A percentile compares a stretch with the other conserved stretches of the same genome.
Conservation (phyloP, 2,329 filamentous ascomycete genomes). For the Cadophora sp. region DNA sequence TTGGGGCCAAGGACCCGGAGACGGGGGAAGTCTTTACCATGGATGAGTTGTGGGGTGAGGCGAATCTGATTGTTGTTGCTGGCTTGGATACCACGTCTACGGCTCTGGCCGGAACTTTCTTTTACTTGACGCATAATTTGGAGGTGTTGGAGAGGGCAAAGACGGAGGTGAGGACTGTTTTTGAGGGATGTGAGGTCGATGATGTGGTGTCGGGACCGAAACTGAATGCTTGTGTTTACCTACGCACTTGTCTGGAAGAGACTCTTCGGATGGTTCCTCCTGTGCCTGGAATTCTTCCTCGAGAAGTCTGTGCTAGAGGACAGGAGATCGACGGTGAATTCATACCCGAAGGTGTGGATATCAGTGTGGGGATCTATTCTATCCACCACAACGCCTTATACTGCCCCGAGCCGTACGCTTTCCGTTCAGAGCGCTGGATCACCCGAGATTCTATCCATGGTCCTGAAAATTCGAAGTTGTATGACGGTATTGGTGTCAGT, state of each 20-base stretch:
- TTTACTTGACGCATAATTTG: constrained; percentile 24
- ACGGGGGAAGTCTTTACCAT: constrained; percentile 56
- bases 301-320: constrained; percentile 30
- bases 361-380: constrained; percentile 52
- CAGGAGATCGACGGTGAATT: constrained; percentile 36
- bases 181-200: constrained; percentile 10
- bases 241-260: constrained; percentile 50
- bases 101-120: constrained; percentile 19
- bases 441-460: neutral
- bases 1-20: constrained; percentile 74
- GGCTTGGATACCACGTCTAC: constrained; percentile 49
- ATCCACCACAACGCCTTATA: constrained; percentile 53
- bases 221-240: constrained; percentile 44
- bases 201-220: constrained; percentile 13
- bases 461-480: neutral
- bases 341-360: constrained; percentile 50
- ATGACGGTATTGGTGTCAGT: neutral
- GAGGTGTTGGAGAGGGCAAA: neutral
- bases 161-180: constrained; percentile 20
- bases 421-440: constrained; percentile 55
- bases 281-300: constrained; percentile 26
- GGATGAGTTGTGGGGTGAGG: constrained; percentile 40
- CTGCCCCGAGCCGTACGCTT: constrained; percentile 50
- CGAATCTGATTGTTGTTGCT: constrained; percentile 31
- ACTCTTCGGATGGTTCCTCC: constrained; percentile 38